Percentiles rank a stretch among this genome's conserved stretches.
Evolutionary conservation across 768 basidiomycete genomes (phyloP).

Genomic region (Lactarius deliciosus): DNA sequence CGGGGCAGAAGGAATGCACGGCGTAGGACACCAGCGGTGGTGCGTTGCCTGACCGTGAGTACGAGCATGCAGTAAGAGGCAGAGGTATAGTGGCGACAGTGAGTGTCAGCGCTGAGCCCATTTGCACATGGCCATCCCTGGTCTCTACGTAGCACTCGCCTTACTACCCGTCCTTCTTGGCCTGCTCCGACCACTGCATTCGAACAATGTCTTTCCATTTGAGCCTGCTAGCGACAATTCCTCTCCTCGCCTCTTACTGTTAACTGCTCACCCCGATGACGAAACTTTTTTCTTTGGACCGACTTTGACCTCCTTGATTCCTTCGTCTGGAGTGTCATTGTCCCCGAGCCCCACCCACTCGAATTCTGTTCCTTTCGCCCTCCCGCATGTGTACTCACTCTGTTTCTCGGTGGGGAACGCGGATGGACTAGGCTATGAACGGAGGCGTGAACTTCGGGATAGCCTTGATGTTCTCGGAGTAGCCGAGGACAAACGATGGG

Average conservation of each 20-base stretch:
- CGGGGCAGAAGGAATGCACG: constrained; percentile 12
- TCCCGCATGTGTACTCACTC: constrained; percentile 51
- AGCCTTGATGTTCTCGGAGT: constrained; percentile 74
- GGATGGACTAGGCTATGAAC: constrained; percentile 64
- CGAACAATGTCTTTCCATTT: neutral
- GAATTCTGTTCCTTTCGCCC: neutral
- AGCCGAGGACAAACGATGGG: constrained; percentile 48
- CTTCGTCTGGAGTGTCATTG: neutral
- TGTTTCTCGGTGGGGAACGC: constrained; percentile 82
- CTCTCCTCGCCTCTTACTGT: constrained; percentile 48
- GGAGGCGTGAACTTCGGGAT: constrained; percentile 56
- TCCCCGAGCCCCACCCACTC: neutral
- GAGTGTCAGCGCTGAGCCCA: neutral
- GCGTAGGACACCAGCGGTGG: constrained; percentile 6
- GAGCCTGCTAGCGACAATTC: neutral
- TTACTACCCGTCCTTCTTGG: constrained; percentile 10
- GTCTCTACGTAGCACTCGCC: constrained; percentile 16
- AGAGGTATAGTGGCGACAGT: neutral
- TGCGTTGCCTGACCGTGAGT: neutral
- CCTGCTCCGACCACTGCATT: constrained; percentile 12
- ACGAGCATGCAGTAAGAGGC: neutral
- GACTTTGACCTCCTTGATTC: constrained; percentile 59
- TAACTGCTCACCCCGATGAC: constrained; percentile 95
- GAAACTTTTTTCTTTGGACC: constrained; percentile 95
- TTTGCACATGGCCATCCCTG: neutral